A percentile compares a stretch with the other conserved stretches of the same genome.
phyloP scores from a whole-genome alignment of 1,284 basidiomycete genomes.

The Boletus coffeatus region DNA sequence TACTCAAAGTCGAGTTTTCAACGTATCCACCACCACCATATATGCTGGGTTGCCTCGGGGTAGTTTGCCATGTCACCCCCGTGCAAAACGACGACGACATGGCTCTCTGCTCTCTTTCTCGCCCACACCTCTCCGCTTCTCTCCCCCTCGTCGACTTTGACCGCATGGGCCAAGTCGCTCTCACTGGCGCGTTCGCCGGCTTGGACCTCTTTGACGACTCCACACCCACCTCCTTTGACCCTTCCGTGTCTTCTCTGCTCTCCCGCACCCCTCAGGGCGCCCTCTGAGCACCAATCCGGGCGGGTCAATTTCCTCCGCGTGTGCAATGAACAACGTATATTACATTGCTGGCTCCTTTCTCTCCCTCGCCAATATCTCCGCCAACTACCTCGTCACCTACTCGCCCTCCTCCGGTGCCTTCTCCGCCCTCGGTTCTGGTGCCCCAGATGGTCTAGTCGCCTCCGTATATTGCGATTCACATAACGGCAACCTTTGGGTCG shows the following conservation, averaged over 20 bases:
- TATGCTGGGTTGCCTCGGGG: no score
- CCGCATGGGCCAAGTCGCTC: constrained; percentile 85
- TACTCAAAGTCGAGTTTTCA: background rate
- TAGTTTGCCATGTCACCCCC: background rate
- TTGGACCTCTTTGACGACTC: constrained; percentile 70
- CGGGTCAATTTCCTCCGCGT: constrained; percentile 62
- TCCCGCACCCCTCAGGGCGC: constrained; percentile 60
- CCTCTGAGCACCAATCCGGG: constrained; percentile 66
- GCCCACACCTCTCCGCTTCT: constrained; percentile 42
- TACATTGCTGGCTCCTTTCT: constrained; percentile 79
- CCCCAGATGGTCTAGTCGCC: constrained; percentile 68
- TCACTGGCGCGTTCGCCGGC: constrained; percentile 84
- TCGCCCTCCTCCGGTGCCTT: constrained; percentile 54
- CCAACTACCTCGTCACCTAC: constrained; percentile 72
- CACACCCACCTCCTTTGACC: constrained; percentile 53
- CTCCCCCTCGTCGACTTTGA: constrained; percentile 84
- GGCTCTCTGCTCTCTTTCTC: constrained; percentile 16
- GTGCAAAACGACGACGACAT: constrained; percentile 2
- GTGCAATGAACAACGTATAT: constrained; percentile 54
- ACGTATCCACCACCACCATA: constrained; percentile 7
- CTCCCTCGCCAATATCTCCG: constrained; percentile 51
- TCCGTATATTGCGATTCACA: constrained; percentile 80
- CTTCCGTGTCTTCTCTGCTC: constrained; percentile 64
- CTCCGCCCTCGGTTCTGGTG: constrained; percentile 51
- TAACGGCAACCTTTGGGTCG: constrained; percentile 75